Evolutionary conservation across 495 filamentous ascomycete species (phyloP), one percentile per base, ranked within the genome.

Genomic region (Tuber calosporum): DNA sequence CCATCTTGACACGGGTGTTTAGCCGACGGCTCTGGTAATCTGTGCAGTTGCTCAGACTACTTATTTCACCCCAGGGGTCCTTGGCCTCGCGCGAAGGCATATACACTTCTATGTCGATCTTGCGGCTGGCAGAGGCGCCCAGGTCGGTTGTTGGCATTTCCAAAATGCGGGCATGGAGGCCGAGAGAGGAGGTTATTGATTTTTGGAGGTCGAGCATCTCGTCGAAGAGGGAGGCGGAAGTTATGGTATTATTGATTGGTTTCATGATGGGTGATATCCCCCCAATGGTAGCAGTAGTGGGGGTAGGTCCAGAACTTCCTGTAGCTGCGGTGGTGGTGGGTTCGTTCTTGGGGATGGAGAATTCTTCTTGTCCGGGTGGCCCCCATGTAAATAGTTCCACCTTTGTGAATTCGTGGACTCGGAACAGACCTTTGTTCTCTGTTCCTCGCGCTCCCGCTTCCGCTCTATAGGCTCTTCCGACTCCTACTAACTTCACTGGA

Each of bases 331-430:
- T 9, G 40, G 36, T 9, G 45, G 66, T 78, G 9, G 48, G n/a
- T 58, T 26, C 48, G n/a, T 13, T n/a, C n/a, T 58, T 58, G 71
- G 39, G 82, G 74, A 17, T 38, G 37, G 77, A 40, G 62, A 58
- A 13, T 26, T 39, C 68, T 53, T 17, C 74, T 36, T 39, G 80
- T 6, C 37, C 80, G 15, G 90, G 88, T 0, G 83, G 66, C 7
- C 88, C 88, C 94, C 94, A 99, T 0, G 89, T 92, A 81, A 99
- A 99, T 84, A 99, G 89, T 82, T 99, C 95, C 1, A 98, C 94
- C 80, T 99, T 99, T 53, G 93, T 96, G 84, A 99, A 99, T 82
- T 99, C 95, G 84, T 98, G 95, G n/a, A 99, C 95, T 19, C 95
- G 90, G 84, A 98, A 99, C 9, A 99, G 86, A 13, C 95, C 95